Evolutionary conservation across 805 yeast genomes (phyloP).

Genomic region (Myxozyma neotropica): DNA sequence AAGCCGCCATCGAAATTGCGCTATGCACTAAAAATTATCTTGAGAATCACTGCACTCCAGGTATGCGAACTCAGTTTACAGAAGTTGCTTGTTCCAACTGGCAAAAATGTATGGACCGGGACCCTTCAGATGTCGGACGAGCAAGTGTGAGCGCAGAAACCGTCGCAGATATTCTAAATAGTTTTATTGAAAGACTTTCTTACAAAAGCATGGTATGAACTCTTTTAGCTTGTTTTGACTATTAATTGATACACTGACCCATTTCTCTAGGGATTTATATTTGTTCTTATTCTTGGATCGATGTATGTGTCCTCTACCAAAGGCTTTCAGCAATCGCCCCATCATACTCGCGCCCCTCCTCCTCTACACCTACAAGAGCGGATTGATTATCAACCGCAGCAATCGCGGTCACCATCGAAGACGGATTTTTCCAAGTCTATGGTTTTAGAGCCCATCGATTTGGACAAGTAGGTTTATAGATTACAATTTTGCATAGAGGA

Average conservation of each 20-base stretch:
- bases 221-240: slow-evolving; percentile 36
- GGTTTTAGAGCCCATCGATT: neutral
- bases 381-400: neutral
- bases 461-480: neutral
- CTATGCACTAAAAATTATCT: slow-evolving; percentile 69
- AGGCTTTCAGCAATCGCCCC: slow-evolving; percentile 11
- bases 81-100: slow-evolving; percentile 70
- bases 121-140: slow-evolving; percentile 66
- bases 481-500: neutral
- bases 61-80: slow-evolving; percentile 73
- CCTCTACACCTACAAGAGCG: slow-evolving; percentile 5
- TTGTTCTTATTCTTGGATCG: slow-evolving; percentile 54
- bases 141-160: slow-evolving; percentile 79
- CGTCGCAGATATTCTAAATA: slow-evolving; percentile 77
- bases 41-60: slow-evolving; percentile 66
- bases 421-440: slow-evolving; percentile 1
- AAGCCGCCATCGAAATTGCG: slow-evolving; percentile 64
- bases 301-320: slow-evolving; percentile 47
- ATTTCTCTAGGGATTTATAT: slow-evolving; percentile 42
- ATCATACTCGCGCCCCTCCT: neutral
- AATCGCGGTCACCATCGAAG: neutral
- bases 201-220: slow-evolving; percentile 58
- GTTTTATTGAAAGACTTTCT: slow-evolving; percentile 70
- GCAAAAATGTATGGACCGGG: slow-evolving; percentile 81
- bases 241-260: neutral